Conservation (phyloP, 305 asterid species). For the Fraxinus floribunda region DNA sequence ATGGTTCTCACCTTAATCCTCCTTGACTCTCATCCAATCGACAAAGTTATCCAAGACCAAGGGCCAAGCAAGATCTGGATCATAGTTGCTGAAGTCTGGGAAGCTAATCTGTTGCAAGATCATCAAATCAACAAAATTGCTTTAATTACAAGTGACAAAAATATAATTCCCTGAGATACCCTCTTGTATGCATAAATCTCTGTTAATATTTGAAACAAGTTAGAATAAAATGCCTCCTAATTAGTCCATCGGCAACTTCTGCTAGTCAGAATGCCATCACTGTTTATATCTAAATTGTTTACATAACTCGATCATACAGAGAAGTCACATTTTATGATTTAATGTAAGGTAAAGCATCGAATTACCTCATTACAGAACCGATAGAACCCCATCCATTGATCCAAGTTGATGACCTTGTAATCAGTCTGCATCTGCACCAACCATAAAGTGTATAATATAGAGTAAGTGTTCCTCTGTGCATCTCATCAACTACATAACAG, state of each 20-base stretch:
- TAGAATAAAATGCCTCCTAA: not conserved
- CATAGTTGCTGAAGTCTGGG: constrained; percentile 65
- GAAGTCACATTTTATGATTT: not conserved
- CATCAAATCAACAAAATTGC: constrained; percentile 4
- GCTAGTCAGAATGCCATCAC: not conserved
- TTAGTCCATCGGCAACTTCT: not conserved
- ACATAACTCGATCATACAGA: not conserved
- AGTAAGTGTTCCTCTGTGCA: constrained; percentile 5
- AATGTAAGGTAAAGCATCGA: not conserved
- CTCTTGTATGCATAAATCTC: not conserved
- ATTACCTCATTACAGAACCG: constrained; percentile 84
- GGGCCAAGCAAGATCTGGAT: constrained; percentile 82
- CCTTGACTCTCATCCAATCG: constrained; percentile 63
- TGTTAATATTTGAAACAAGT: not conserved
- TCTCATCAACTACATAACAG: not conserved
- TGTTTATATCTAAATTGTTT: not conserved
- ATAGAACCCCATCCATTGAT: constrained; percentile 83
- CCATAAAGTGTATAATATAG: constrained; percentile 4
- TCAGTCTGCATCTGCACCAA: constrained; percentile 62
- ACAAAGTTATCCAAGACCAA: constrained; percentile 78
- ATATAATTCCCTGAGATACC: not conserved
- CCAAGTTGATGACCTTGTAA: constrained; percentile 81
- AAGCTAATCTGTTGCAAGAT: constrained; percentile 56
- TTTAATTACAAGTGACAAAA: not conserved
- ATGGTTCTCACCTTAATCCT: constrained; percentile 24